Evolutionary conservation across 108 stramenopile species (phyloP), one percentile per base, ranked within the genome.

Genomic region (Fragilaria radians): DNA sequence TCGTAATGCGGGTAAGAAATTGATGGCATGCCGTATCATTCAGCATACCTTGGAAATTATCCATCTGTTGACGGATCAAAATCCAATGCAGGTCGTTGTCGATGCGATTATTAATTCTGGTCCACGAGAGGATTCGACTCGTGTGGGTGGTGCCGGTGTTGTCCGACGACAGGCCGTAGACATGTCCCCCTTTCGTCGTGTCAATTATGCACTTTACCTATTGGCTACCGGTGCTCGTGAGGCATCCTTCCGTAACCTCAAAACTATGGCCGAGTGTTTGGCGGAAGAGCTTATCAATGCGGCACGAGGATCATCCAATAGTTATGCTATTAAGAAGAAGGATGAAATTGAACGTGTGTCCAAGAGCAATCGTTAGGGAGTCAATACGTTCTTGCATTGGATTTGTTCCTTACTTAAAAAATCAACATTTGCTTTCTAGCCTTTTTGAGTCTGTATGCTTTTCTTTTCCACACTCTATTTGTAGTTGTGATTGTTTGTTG

Each of bases 281-380:
- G 99, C 97, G 28, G 99, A 99, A 63, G 99, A 99, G 79, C 81
- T 99, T 69, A 97, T 99, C 85, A 99, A 99, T 73, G 97, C 97
- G 32, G 97, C 99, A 24, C 83, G 97, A 67, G 97, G 99, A 57
- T 96, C 95, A 51, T 96, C 95, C 72, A 99, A 99, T 97, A 91
- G 86, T 30, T 98, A 98, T 70, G 99, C 99, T 66, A 99, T 99
- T 89, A 99, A 99, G 97, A 99, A 99, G 86, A 98, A 99, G 95
- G 99, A 99, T 77, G 99, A 99, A 78, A 97, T 99, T 69, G 97
- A 99, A 89, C 97, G 97, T 85, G 99, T 99, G 61, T 92, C 97
- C 88, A 99, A 99, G 96, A 95, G 92, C 55, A 98, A 98, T 80
- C 94, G 99, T 79, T 99, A 98, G 95, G 36, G 36, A 42, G 36